Percentiles rank a stretch among this genome's conserved stretches.
Conservation (phyloP, 306 rosid genomes). For the Quercus glauca region DNA sequence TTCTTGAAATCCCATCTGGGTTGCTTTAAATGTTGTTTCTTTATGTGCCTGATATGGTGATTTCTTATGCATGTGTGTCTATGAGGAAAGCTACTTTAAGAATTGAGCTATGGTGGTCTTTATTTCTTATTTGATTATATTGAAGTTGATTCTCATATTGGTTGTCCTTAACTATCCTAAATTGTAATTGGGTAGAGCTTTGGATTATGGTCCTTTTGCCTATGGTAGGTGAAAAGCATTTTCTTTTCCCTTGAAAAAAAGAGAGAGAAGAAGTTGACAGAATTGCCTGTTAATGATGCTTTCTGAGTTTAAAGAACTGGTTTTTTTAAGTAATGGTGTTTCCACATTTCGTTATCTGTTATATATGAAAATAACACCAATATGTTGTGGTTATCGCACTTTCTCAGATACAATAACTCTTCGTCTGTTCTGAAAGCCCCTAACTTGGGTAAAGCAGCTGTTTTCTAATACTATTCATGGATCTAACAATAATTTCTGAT, state of each 20-base stretch:
- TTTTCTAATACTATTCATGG: not conserved
- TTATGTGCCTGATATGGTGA: not conserved
- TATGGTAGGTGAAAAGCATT: slow-evolving; percentile 12
- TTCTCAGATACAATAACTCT: not conserved
- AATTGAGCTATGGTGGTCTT: not conserved
- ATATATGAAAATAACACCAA: too few relatives aligned
- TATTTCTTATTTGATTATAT: not conserved
- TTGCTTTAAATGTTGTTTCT: slow-evolving; percentile 22
- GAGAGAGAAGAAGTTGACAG: not conserved
- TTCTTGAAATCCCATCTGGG: slow-evolving; percentile 27
- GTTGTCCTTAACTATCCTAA: not conserved
- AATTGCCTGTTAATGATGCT: not conserved
- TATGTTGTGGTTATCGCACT: not conserved
- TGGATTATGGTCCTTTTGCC: not conserved
- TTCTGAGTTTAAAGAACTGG: slow-evolving; percentile 15
- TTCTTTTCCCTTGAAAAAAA: not conserved
- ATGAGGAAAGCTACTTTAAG: slow-evolving; percentile 1
- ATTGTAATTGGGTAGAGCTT: not conserved
- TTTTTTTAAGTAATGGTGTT: not conserved
- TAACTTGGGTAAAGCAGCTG: not conserved
- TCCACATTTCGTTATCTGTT: not conserved
- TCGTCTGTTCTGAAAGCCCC: too few relatives aligned
- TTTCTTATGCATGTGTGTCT: not conserved
- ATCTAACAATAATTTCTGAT: not conserved
- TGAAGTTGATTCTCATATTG: not conserved